Evolutionary conservation across 2,329 filamentous ascomycete species (phyloP).

Genomic region (Epichloe glyceriae): DNA sequence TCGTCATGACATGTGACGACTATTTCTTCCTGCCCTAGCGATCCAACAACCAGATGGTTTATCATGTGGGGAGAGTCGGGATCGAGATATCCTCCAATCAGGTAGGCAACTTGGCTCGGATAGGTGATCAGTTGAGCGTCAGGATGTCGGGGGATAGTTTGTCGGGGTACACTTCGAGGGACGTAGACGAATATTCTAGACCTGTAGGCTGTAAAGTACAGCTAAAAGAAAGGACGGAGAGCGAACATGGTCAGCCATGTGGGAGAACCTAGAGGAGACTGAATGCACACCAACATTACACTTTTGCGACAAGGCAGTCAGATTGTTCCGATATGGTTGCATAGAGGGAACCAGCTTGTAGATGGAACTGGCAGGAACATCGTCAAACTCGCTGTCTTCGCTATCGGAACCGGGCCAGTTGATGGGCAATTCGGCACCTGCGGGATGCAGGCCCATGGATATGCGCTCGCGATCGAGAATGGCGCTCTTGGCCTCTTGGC

Average conservation of each 20-base stretch:
- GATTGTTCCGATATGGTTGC: slow-evolving; percentile 36
- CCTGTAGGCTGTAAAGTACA: slow-evolving; percentile 49
- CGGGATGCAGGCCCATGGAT: slow-evolving; percentile 3
- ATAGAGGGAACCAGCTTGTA: slow-evolving; percentile 19
- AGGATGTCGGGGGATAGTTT: slow-evolving; percentile 34
- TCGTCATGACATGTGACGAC: slow-evolving; percentile 58
- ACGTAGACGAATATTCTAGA: slow-evolving; percentile 44
- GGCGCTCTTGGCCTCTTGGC: slow-evolving; percentile 18
- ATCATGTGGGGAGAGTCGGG: slow-evolving; percentile 41
- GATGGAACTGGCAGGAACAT: slow-evolving; percentile 12
- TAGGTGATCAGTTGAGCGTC: slow-evolving; percentile 36
- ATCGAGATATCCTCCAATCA: slow-evolving; percentile 41
- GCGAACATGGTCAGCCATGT: slow-evolving; percentile 1
- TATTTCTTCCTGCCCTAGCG: slow-evolving; percentile 58
- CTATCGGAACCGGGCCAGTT: slow-evolving; percentile 16
- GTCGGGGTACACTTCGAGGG: slow-evolving; percentile 31
- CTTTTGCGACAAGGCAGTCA: slow-evolving; percentile 43
- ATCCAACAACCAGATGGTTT: slow-evolving; percentile 56
- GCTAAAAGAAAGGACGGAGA: slow-evolving; percentile 18
- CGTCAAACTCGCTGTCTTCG: slow-evolving; percentile 11
- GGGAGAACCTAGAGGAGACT: not conserved
- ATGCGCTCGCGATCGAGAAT: slow-evolving; percentile 24
- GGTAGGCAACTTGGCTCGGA: slow-evolving; percentile 24
- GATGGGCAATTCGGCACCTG: slow-evolving; percentile 12
- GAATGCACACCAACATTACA: slow-evolving; percentile 32